Conservation (phyloP, 2,329 filamentous ascomycete genomes). For the Botrytis galanthina region DNA sequence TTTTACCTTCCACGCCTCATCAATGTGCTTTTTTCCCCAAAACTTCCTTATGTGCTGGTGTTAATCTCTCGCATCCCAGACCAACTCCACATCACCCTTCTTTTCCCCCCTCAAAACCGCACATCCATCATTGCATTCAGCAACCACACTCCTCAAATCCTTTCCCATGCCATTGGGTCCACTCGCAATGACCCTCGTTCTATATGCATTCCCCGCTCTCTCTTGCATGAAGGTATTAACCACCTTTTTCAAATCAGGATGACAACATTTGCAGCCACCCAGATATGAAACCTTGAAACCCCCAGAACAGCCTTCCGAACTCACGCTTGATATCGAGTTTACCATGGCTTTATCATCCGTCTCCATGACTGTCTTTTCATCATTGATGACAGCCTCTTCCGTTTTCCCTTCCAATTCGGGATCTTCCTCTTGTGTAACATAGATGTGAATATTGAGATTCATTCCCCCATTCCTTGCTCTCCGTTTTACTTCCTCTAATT, state of each 20-base stretch:
- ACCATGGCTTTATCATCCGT: slow-evolving; percentile 1
- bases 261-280: neutral
- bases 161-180: slow-evolving; percentile 59
- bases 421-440: slow-evolving; percentile 47
- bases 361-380: neutral
- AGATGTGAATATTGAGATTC: slow-evolving; percentile 54
- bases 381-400: neutral
- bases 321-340: neutral
- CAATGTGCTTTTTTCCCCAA: neutral
- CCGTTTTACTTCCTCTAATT: slow-evolving; percentile 50
- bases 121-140: slow-evolving; percentile 49
- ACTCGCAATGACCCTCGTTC: slow-evolving; percentile 58
- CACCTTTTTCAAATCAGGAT: slow-evolving; percentile 37
- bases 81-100: slow-evolving; percentile 53
- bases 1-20: neutral
- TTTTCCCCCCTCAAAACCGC: slow-evolving; percentile 56
- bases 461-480: slow-evolving; percentile 42
- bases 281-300: neutral
- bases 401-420: neutral
- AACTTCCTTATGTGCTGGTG: neutral
- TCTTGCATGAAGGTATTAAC: slow-evolving; percentile 49
- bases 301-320: no score
- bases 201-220: slow-evolving; percentile 44
- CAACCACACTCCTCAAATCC: slow-evolving; percentile 55
- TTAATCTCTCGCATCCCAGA: slow-evolving; percentile 55